phyloP scores from a whole-genome alignment of 2,329 filamentous ascomycete genomes.

The Sarocladium brachiariae region DNA sequence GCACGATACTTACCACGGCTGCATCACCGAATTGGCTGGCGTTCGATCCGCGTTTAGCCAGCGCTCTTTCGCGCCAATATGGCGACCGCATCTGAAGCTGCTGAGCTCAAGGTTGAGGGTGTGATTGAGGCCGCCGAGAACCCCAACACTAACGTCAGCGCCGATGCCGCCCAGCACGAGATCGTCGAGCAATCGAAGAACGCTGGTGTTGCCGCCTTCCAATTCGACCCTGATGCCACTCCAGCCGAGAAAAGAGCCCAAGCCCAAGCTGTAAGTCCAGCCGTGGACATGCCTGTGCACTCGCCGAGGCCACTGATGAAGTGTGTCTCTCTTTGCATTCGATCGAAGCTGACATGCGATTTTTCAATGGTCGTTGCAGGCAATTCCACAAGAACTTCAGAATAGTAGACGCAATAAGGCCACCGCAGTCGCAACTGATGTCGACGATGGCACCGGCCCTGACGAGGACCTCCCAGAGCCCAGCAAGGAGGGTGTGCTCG shows the following conservation, averaged over 20 bases:
- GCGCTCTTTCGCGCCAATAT: constrained; percentile 11
- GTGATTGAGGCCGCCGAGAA: constrained; percentile 71
- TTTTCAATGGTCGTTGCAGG: constrained; percentile 19
- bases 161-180: constrained; percentile 64
- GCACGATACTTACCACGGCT: neutral
- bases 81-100: constrained; percentile 27
- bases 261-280: constrained; percentile 61
- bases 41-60: constrained; percentile 10
- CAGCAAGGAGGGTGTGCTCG: constrained; percentile 61
- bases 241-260: constrained; percentile 79
- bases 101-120: constrained; percentile 75
- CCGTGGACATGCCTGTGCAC: too few species aligned
- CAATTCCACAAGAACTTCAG: constrained; percentile 31
- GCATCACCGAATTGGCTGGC: constrained; percentile 17
- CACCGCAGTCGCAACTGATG: constrained; percentile 70
- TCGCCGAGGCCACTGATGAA: neutral
- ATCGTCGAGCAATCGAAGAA: constrained; percentile 72
- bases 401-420: constrained; percentile 42
- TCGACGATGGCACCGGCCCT: constrained; percentile 61
- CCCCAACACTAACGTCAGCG: constrained; percentile 58
- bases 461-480: constrained; percentile 73
- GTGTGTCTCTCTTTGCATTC: neutral
- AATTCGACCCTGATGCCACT: constrained; percentile 80
- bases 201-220: constrained; percentile 72
- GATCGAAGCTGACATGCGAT: constrained; percentile 1